Evolutionary conservation across 495 filamentous ascomycete species (phyloP), one percentile per base, ranked within the genome.

Genomic region (Annulohypoxylon maeteangense): DNA sequence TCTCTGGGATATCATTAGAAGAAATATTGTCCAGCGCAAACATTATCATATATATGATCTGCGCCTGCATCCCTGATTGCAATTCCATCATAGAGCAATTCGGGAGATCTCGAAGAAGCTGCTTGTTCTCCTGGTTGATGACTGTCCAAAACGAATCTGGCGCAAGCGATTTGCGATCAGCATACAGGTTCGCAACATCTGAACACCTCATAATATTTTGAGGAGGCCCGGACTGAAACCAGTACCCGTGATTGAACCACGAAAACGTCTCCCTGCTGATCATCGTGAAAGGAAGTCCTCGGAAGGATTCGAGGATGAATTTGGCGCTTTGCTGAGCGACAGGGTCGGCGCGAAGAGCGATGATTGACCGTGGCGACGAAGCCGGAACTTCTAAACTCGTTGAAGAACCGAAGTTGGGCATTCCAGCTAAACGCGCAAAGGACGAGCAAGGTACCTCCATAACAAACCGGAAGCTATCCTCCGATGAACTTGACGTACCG

Each of bases 241-340:
- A 76, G 12, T 68, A 51, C 8, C 74, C 74, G 7, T 76, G 74
- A 20, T 34, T 48, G 18, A 67, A 74, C 42, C 54, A 61, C 6
- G 71, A 70, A 14, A 74, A 71, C 3, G 56, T 69, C 47, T 74
- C 71, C 44, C 71, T 63, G 27, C 40, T 59, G 8, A 57, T 56
- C 67, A 76, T 69, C 47, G 47, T 69, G 14, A 65, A 42, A 22
- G 74, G 71, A 14, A 76, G 47, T 10, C 42, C 59, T 38, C 74
- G 51, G 32, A 74, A 32, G 3, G 61, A 45, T 34, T 76, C 74
- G 0, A 74, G 14, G 29, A 76, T 48, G 40, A 76, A 71, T 23
- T 53, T 32, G 29, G 54, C 62, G 50, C 62, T 72, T 20, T 68
- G 57, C 16, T 64, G 58, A n/a, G 63, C 64, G 14, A 57, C 60